Evolutionary conservation across 148 eudicot genomes (phyloP).

Genomic region (Diospyros kaki): DNA sequence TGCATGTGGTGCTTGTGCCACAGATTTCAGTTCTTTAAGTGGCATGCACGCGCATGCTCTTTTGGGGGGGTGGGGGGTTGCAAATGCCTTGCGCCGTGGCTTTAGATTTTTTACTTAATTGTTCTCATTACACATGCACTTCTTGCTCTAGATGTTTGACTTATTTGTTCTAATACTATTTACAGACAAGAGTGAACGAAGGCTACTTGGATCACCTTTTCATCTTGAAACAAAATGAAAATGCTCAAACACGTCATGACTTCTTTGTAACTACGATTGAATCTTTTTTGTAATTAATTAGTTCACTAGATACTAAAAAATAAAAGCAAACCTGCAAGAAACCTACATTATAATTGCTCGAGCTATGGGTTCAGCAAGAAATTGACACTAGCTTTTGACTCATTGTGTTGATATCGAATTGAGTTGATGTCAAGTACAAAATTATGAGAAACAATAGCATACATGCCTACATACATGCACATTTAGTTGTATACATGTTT

Average conservation of each 20-base stretch:
- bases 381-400: neutral
- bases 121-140: too few species aligned
- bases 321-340: too few species aligned
- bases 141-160: too few species aligned
- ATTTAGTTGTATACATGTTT: neutral
- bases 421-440: neutral
- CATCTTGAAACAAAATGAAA: too few species aligned
- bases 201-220: too few species aligned
- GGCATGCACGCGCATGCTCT: neutral
- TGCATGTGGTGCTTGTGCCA: conserved; percentile 4
- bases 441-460: neutral
- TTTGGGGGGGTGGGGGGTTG: neutral
- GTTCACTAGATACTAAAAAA: neutral
- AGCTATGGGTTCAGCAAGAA: neutral
- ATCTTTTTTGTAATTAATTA: neutral
- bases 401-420: neutral
- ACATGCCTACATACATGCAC: neutral
- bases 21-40: neutral
- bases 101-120: neutral
- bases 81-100: neutral
- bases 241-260: too few species aligned
- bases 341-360: neutral
- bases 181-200: too few species aligned
- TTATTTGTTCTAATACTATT: too few species aligned
- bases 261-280: too few species aligned